Conservation (phyloP, 495 filamentous ascomycete species). For the Rusavskia elegans region DNA sequence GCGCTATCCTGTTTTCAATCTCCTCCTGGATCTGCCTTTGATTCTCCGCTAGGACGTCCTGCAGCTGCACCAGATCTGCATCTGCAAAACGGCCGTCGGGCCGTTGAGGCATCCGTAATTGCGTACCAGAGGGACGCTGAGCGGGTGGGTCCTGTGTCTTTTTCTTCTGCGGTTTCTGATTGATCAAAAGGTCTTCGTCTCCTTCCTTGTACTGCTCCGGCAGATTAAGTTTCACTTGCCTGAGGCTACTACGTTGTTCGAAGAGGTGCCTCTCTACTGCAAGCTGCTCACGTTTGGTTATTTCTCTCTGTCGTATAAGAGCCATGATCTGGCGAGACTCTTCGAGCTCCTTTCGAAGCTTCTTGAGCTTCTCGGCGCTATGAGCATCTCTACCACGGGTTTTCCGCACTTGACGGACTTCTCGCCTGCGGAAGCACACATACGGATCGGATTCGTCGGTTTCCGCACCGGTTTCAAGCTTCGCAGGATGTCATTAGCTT, state of each 20-base stretch:
- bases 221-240: slow-evolving; percentile 74
- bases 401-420: slow-evolving; percentile 87
- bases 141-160: slow-evolving; percentile 38
- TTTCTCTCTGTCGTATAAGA: slow-evolving; percentile 61
- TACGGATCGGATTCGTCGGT: slow-evolving; percentile 94
- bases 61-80: slow-evolving; percentile 59
- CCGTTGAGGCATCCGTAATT: slow-evolving; percentile 52
- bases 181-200: slow-evolving; percentile 80
- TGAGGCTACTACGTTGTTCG: slow-evolving; percentile 59
- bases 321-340: slow-evolving; percentile 67
- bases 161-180: slow-evolving; percentile 74
- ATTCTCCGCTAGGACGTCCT: slow-evolving; percentile 64
- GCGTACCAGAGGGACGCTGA: slow-evolving; percentile 36
- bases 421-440: slow-evolving; percentile 92
- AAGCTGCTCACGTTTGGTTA: slow-evolving; percentile 61
- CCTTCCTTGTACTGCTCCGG: slow-evolving; percentile 61
- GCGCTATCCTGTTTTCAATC: slow-evolving; percentile 63
- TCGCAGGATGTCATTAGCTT: slow-evolving; percentile 15
- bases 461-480: slow-evolving; percentile 84
- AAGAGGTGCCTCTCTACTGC: slow-evolving; percentile 60
- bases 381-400: slow-evolving; percentile 87
- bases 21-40: slow-evolving; percentile 62
- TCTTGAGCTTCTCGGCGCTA: slow-evolving; percentile 84
- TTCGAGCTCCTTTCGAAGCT: slow-evolving; percentile 80
- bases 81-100: slow-evolving; percentile 54